Evolutionary conservation across 805 yeast species (phyloP).

Genomic region (Candida nitratophila): DNA sequence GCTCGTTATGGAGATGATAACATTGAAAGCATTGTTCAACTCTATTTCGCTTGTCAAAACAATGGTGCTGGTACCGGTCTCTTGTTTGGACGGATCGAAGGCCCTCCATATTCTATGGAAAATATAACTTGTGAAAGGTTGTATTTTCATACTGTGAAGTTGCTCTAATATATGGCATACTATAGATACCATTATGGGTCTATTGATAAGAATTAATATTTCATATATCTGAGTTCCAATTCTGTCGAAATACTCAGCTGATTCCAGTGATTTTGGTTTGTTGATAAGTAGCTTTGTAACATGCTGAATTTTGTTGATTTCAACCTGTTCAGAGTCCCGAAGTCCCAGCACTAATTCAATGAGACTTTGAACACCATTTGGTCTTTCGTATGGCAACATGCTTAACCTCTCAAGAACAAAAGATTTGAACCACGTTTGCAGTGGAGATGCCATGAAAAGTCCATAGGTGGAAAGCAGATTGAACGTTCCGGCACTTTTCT

Average conservation of each 20-base stretch:
- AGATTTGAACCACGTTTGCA: constrained; percentile 36
- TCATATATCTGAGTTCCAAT: constrained; percentile 60
- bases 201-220: constrained; percentile 49
- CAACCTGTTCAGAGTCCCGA: constrained; percentile 64
- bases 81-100: constrained; percentile 29
- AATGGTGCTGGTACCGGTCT: constrained; percentile 21
- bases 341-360: constrained; percentile 74
- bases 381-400: constrained; percentile 45
- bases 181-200: constrained; percentile 53
- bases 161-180: constrained; percentile 47
- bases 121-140: constrained; percentile 53
- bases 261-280: constrained; percentile 49
- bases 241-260: constrained; percentile 45
- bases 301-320: constrained; percentile 56
- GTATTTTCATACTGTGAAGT: constrained; percentile 41
- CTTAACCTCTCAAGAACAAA: constrained; percentile 46
- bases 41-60: constrained; percentile 37
- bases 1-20: constrained; percentile 54
- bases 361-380: constrained; percentile 60
- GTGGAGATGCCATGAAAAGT: constrained; percentile 41
- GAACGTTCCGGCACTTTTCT: constrained; percentile 52
- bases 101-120: constrained; percentile 41
- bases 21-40: constrained; percentile 58
- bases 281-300: constrained; percentile 55
- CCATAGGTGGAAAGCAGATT: constrained; percentile 58